Evolutionary conservation across 139 green algal species (phyloP).

Genomic region (Dunaliella sp.): DNA sequence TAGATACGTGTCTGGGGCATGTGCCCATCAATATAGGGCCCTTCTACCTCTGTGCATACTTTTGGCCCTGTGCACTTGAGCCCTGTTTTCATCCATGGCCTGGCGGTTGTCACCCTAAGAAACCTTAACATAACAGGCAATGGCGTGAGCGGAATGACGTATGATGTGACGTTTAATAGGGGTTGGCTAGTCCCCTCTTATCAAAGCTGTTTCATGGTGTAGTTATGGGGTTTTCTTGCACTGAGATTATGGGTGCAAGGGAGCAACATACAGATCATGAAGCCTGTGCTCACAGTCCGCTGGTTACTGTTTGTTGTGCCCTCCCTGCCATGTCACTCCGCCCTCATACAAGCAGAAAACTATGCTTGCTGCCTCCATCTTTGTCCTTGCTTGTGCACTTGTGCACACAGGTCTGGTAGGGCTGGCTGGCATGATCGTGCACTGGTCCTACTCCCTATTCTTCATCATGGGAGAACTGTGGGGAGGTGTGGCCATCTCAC

Average conservation of each 20-base stretch:
- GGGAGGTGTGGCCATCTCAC: slow-evolving; percentile 90
- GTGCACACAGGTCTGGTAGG: slow-evolving; percentile 60
- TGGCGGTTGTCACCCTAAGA: too few relatives aligned
- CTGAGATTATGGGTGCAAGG: not conserved
- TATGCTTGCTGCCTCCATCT: not conserved
- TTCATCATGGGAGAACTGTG: slow-evolving; percentile 94
- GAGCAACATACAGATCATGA: not conserved
- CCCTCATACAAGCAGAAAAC: not conserved
- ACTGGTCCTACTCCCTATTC: slow-evolving; percentile 95
- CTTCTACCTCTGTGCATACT: too few relatives aligned
- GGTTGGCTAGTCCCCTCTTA: too few relatives aligned
- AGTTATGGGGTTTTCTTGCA: not conserved
- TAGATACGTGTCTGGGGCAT: too few relatives aligned
- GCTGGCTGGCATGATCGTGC: slow-evolving; percentile 87
- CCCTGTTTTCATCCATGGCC: too few relatives aligned
- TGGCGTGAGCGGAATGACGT: too few relatives aligned
- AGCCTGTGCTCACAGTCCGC: not conserved
- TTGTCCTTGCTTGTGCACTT: not conserved
- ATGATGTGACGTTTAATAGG: too few relatives aligned
- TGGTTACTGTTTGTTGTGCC: not conserved
- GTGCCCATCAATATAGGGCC: too few relatives aligned
- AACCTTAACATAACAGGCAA: too few relatives aligned
- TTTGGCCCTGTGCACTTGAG: too few relatives aligned
- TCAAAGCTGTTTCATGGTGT: too few relatives aligned
- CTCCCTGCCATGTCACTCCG: not conserved